Conservation (phyloP, 2,329 filamentous ascomycete species). For the Claviceps arundinis region DNA sequence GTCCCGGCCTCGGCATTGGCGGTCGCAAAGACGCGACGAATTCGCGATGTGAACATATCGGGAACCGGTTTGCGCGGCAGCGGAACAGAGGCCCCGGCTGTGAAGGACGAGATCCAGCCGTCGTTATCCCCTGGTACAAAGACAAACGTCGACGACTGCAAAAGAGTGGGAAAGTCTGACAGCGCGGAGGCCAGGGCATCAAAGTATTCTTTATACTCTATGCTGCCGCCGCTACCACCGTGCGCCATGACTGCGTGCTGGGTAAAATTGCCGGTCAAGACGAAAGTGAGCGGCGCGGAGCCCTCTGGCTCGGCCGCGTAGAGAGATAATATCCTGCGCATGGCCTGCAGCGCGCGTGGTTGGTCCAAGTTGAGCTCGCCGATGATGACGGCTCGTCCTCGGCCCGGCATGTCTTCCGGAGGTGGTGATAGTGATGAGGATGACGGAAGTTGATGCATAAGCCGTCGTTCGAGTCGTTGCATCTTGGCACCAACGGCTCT, state of each 20-base stretch:
- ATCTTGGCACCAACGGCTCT: constrained; percentile 71
- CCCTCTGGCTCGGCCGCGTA: constrained; percentile 56
- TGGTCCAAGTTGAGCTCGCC: constrained; percentile 81
- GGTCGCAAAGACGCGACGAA: constrained; percentile 65
- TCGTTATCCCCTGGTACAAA: constrained; percentile 96
- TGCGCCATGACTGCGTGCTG: constrained; percentile 51
- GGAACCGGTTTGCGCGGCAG: constrained; percentile 63
- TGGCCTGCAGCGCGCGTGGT: constrained; percentile 64
- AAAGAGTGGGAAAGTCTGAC: constrained; percentile 67
- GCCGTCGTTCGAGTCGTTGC: constrained; percentile 61
- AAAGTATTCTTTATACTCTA: constrained; percentile 95
- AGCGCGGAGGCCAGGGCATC: constrained; percentile 74
- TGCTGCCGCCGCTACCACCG: constrained; percentile 64
- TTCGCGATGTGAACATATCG: constrained; percentile 76
- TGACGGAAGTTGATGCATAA: constrained; percentile 33
- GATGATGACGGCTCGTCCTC: constrained; percentile 56
- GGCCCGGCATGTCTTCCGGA: constrained; percentile 22
- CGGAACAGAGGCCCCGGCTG: constrained; percentile 56
- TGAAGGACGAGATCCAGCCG: constrained; percentile 85
- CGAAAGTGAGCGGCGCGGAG: constrained; percentile 61
- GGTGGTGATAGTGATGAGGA: constrained; percentile 15
- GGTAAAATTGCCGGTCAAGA: constrained; percentile 77
- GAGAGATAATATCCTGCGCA: constrained; percentile 62
- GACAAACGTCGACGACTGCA: constrained; percentile 70
- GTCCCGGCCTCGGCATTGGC: constrained; percentile 60